Conservation (phyloP, 768 basidiomycete species). For the Saitozyma podzolica region DNA sequence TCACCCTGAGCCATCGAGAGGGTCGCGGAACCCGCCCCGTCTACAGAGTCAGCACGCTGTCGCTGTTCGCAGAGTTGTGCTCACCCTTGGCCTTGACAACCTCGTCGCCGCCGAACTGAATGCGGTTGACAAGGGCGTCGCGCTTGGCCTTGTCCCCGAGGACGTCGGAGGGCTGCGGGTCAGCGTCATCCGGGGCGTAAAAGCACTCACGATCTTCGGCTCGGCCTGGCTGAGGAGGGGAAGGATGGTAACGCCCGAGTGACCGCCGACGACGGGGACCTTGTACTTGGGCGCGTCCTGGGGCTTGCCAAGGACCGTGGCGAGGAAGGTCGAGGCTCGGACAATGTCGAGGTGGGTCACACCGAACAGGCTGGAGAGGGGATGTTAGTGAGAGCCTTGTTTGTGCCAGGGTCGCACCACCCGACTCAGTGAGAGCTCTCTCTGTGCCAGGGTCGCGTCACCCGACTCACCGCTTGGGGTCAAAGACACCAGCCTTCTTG, state of each 20-base stretch:
- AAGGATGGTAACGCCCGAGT: constrained; percentile 96
- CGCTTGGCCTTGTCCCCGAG: constrained; percentile 65
- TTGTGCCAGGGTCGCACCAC: constrained; percentile 1
- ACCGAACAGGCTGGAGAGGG: constrained; percentile 67
- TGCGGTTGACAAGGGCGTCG: constrained; percentile 79
- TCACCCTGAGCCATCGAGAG: constrained; percentile 63
- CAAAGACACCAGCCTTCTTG: constrained; percentile 86
- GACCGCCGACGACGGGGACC: constrained; percentile 88
- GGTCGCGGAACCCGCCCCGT: constrained; percentile 73
- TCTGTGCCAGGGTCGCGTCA: background rate
- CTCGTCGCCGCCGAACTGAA: constrained; percentile 97
- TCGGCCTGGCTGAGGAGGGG: constrained; percentile 84
- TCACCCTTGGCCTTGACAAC: constrained; percentile 88
- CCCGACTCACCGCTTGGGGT: constrained; percentile 63
- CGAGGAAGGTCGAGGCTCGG: constrained; percentile 87
- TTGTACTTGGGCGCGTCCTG: constrained; percentile 63
- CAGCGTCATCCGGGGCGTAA: constrained; percentile 1
- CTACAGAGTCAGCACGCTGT: constrained; percentile 45
- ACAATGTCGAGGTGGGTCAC: constrained; percentile 98
- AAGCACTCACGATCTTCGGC: constrained; percentile 36
- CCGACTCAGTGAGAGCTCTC: constrained; percentile 11
- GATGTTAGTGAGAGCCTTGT: background rate
- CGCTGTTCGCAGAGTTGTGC: constrained; percentile 1
- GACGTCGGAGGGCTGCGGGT: constrained; percentile 66
- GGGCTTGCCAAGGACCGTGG: constrained; percentile 59